These are phyloP conservation scores for Hypoxylon rickii DNA, from an alignment of 495 filamentous ascomycete species.

Conservation along the genomic window DNA sequence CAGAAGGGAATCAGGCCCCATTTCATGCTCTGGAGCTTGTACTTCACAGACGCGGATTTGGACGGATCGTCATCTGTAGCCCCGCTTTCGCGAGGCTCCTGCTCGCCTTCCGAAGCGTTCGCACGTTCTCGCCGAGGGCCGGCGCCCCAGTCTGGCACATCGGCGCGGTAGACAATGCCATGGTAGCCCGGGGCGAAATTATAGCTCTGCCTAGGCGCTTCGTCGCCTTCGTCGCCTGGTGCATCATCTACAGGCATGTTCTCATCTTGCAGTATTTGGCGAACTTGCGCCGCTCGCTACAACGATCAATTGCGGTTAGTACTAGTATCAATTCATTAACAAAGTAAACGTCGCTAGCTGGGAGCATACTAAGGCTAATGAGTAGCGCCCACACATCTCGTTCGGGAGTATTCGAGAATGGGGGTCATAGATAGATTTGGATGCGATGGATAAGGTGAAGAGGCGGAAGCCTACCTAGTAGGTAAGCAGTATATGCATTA, in stretches of 20 bases:
- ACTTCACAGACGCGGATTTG: slow-evolving; percentile 49
- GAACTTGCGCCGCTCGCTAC: slow-evolving; percentile 67
- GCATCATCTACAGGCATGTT: slow-evolving; percentile 78
- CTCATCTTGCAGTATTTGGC: slow-evolving; percentile 69
- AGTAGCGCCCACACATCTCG: slow-evolving; percentile 84
- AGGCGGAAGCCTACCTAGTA: too few species aligned
- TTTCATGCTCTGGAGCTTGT: slow-evolving; percentile 78
- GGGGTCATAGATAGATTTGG: too few species aligned
- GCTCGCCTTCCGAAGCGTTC: slow-evolving; percentile 4
- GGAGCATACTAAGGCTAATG: slow-evolving; percentile 68
- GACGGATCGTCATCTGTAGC: slow-evolving; percentile 2
- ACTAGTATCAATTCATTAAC: slow-evolving; percentile 7
- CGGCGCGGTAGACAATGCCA: slow-evolving; percentile 85
- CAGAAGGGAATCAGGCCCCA: slow-evolving; percentile 82
- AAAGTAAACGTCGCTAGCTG: background rate
- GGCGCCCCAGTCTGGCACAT: slow-evolving; percentile 61
- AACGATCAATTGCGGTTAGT: slow-evolving; percentile 15
- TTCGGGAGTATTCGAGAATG: too few species aligned
- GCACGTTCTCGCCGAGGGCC: slow-evolving; percentile 37
- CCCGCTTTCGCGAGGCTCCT: slow-evolving; percentile 20
- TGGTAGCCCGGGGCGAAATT: slow-evolving; percentile 91
- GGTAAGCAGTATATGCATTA: too few species aligned
- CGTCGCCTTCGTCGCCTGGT: slow-evolving; percentile 65
- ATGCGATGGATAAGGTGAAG: too few species aligned
- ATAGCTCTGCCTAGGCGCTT: slow-evolving; percentile 75